Percentiles rank a stretch among this genome's conserved stretches.
Evolutionary conservation across 2,329 filamentous ascomycete species (phyloP).

Genomic region (Xylaria polymorpha): DNA sequence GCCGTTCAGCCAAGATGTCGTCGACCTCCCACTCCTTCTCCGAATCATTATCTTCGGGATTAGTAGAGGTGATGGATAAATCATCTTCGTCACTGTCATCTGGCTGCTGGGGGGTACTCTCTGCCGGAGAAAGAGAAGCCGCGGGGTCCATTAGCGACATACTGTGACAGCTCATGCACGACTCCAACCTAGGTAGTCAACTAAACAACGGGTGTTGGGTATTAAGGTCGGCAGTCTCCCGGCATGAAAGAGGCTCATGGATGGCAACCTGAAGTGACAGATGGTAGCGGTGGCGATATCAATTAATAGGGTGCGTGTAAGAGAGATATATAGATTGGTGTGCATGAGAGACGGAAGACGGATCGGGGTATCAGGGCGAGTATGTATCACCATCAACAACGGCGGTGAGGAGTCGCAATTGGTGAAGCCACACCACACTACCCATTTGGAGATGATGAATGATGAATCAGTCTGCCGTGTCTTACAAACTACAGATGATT

Average conservation of each 20-base stretch:
- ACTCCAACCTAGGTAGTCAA: not conserved
- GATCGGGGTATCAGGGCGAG: not conserved
- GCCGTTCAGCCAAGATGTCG: slow-evolving; percentile 61
- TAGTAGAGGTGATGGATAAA: slow-evolving; percentile 69
- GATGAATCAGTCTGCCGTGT: slow-evolving; percentile 4
- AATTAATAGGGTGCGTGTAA: not conserved
- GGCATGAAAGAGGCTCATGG: not conserved
- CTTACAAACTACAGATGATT: not conserved
- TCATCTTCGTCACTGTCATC: slow-evolving; percentile 58
- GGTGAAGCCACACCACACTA: not conserved
- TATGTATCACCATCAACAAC: slow-evolving; percentile 10
- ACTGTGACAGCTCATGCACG: slow-evolving; percentile 6
- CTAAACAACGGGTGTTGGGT: not conserved
- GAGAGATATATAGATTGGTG: not conserved
- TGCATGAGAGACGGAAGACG: not conserved
- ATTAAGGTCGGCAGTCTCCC: not conserved
- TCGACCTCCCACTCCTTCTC: slow-evolving; percentile 65
- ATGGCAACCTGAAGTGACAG: not conserved
- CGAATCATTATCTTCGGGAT: slow-evolving; percentile 50
- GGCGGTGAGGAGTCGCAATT: not conserved
- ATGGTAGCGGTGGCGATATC: not conserved
- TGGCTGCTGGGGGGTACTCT: slow-evolving; percentile 6
- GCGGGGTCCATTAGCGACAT: slow-evolving; percentile 18
- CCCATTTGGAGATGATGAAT: not conserved
- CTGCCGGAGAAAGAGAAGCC: slow-evolving; percentile 12